These are phyloP conservation scores for Aurantiochytrium sp. DNA, from an alignment of 108 stramenopile species.

Conservation along the genomic window DNA sequence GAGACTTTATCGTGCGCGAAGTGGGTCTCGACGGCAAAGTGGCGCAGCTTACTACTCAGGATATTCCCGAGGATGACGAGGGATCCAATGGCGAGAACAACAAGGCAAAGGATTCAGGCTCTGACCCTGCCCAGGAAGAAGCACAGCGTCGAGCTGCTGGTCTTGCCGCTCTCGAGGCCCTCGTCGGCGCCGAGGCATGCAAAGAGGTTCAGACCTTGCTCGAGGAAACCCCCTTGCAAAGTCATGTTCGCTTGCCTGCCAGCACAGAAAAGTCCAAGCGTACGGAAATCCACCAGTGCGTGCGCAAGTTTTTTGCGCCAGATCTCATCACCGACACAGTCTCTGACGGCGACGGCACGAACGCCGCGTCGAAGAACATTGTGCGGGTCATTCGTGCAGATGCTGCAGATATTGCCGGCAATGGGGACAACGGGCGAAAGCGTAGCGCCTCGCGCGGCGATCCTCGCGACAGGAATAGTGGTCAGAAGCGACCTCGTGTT, in stretches of 20 bases:
- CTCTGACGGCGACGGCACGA: slow-evolving; percentile 3
- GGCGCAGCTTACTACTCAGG: not conserved
- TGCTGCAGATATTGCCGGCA: slow-evolving; percentile 21
- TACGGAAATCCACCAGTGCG: not conserved
- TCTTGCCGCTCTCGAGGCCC: not conserved
- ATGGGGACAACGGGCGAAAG: not conserved
- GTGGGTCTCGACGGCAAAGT: slow-evolving; percentile 25
- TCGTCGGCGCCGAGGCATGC: slow-evolving; percentile 18
- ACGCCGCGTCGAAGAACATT: not conserved
- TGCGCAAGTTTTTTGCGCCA: not conserved
- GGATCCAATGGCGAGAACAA: too few relatives aligned
- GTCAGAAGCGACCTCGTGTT: slow-evolving; percentile 25
- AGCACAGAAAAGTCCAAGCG: not conserved
- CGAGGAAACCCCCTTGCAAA: not conserved
- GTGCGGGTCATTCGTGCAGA: slow-evolving; percentile 24
- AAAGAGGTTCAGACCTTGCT: slow-evolving; percentile 24
- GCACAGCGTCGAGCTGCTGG: not conserved
- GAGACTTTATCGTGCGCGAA: slow-evolving; percentile 47
- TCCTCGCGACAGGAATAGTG: not conserved
- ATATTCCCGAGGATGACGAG: not conserved
- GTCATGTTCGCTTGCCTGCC: not conserved
- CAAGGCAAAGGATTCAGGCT: not conserved
- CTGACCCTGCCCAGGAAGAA: not conserved
- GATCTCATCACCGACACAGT: not conserved
- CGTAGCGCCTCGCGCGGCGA: not conserved